Evolutionary conservation across 805 yeast genomes (phyloP), one percentile per base, ranked within the genome.

Genomic region (Metschnikowia bowlesiae): DNA sequence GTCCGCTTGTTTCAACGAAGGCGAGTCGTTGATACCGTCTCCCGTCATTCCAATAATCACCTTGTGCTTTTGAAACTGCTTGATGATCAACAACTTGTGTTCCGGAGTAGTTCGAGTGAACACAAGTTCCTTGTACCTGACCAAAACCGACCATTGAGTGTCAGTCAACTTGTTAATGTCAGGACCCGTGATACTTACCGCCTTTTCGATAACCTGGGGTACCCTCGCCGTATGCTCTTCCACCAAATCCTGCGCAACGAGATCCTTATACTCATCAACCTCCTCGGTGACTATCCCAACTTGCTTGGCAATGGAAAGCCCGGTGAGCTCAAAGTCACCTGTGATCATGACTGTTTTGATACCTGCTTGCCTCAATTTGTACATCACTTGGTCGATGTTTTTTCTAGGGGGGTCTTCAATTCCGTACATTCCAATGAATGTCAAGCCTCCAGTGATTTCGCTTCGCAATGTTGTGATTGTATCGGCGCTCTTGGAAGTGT

Each of bases 301-400:
- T 49, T 73, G 71, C 35, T 69, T 68, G 3, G 80, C 81, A 54
- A 79, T 79, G 2, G 80, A 71, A 34, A 74, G 66, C 0, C 79
- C 83, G 30, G 83, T 79, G 11, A 74, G 62, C 55, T 75, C 79
- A 53, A 72, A 78, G 60, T 80, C 84, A 51, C 84, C 83, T n/a
- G 79, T 75, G 22, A 74, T 70, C 78, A 75, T 74, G 6, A 67
- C 66, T 13, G 69, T 61, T 43, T 65, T 71, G 48, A 75, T 67
- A 11, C 78, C 76, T 8, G 79, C 78, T 18, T 51, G 59, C 48
- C 68, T 66, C 34, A 74, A 62, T 6, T 58, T 62, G 6, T 49
- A 39, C 31, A 74, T 58, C 14, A 72, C 74, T 13, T 60, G 61
- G 33, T 56, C 63, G 34, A 73, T 65, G 28, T 62, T 68, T 44